phyloP scores from a whole-genome alignment of 2,329 filamentous ascomycete species.

The Akanthomyces muscarius region DNA sequence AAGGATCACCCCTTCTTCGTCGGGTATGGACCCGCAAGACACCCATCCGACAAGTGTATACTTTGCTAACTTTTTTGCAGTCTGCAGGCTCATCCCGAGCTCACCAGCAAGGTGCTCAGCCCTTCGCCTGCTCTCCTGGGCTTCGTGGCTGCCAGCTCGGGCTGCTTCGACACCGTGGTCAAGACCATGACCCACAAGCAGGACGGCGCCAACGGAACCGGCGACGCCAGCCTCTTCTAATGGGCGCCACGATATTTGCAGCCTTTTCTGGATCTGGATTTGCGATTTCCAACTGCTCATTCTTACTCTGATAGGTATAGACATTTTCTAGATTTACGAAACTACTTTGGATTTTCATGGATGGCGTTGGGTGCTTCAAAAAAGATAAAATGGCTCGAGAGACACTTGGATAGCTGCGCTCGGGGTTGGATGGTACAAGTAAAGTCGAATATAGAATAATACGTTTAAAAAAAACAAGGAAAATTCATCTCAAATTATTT shows the following conservation, averaged over 20 bases:
- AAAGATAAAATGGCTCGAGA: background rate
- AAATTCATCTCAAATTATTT: too few species aligned
- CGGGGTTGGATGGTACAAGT: too few species aligned
- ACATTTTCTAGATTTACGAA: background rate
- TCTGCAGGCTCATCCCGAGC: slow-evolving; percentile 88
- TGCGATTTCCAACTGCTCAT: background rate
- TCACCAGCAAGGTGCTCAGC: slow-evolving; percentile 68
- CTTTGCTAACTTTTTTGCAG: slow-evolving; percentile 27
- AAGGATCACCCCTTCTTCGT: slow-evolving; percentile 83
- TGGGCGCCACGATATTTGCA: background rate
- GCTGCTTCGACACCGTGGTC: slow-evolving; percentile 50
- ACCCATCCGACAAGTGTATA: background rate
- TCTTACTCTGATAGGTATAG: background rate
- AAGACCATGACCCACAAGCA: slow-evolving; percentile 16
- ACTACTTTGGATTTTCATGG: background rate
- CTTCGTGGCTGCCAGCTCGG: slow-evolving; percentile 50
- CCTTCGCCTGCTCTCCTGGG: slow-evolving; percentile 69
- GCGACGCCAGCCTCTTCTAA: slow-evolving; percentile 13
- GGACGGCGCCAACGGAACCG: slow-evolving; percentile 15
- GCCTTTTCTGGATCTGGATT: background rate
- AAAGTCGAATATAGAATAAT: too few species aligned
- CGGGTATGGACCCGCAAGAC: slow-evolving; percentile 20
- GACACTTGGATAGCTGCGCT: too few species aligned
- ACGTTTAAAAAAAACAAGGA: too few species aligned
- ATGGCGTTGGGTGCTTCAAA: slow-evolving; percentile 1